Conservation (phyloP, 495 filamentous ascomycete species). For the Annulohypoxylon bovei region DNA sequence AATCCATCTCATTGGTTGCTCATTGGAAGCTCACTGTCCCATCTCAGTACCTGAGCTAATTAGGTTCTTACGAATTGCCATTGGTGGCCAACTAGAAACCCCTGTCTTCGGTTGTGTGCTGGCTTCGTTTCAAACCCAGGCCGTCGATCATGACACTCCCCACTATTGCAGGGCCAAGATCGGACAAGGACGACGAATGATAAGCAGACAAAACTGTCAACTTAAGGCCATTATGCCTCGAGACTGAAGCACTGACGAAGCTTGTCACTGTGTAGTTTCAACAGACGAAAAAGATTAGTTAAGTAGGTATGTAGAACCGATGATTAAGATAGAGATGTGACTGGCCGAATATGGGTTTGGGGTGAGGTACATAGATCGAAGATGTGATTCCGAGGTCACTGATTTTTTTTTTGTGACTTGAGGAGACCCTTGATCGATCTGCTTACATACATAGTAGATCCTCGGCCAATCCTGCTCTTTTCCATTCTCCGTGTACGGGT, state of each 20-base stretch:
- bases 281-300: slow-evolving; percentile 6
- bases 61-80: slow-evolving; percentile 24
- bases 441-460: no score
- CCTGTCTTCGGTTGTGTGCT: slow-evolving; percentile 30
- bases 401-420: slow-evolving; percentile 14
- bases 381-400: slow-evolving; percentile 15
- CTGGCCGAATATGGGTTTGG: not conserved
- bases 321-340: not conserved
- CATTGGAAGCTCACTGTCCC: slow-evolving; percentile 15
- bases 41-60: slow-evolving; percentile 12
- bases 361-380: slow-evolving; percentile 5
- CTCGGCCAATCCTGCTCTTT: slow-evolving; percentile 32
- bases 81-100: slow-evolving; percentile 26
- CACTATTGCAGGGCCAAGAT: slow-evolving; percentile 29
- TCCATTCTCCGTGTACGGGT: slow-evolving; percentile 20
- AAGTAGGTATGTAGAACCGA: not conserved
- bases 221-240: slow-evolving; percentile 5
- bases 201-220: slow-evolving; percentile 1
- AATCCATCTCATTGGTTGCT: slow-evolving; percentile 15
- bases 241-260: slow-evolving; percentile 7
- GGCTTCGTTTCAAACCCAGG: slow-evolving; percentile 33
- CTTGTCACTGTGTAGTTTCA: slow-evolving; percentile 6
- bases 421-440: slow-evolving; percentile 27
- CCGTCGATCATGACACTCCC: slow-evolving; percentile 33
- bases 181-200: slow-evolving; percentile 29